phyloP scores from a whole-genome alignment of 805 yeast species.

The Yamadazyma laniorum region DNA sequence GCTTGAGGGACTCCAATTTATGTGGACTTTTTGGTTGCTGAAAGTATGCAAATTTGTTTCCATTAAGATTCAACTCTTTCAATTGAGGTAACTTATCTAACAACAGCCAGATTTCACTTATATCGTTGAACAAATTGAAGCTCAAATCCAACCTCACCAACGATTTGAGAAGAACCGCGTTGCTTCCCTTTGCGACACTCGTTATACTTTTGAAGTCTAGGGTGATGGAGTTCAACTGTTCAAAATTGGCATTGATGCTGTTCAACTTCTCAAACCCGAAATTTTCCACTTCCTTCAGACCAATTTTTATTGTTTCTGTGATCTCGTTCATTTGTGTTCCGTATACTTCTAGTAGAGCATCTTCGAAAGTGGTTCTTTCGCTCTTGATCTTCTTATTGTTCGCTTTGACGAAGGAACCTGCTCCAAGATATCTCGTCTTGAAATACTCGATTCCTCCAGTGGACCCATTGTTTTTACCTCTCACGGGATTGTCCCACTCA shows the following conservation, averaged over 20 bases:
- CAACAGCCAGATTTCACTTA: conserved; percentile 39
- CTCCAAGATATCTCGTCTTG: conserved; percentile 25
- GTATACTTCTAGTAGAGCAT: conserved; percentile 42
- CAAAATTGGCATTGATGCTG: conserved; percentile 46
- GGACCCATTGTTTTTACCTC: conserved; percentile 76
- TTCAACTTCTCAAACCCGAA: conserved; percentile 64
- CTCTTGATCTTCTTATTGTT: conserved; percentile 31
- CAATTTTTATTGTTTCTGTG: conserved; percentile 41
- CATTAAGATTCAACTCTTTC: conserved; percentile 48
- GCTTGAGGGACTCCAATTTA: conserved; percentile 19
- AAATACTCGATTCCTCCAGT: conserved; percentile 59
- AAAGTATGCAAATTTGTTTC: conserved; percentile 41
- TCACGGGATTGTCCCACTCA: conserved; percentile 74
- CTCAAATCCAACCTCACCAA: conserved; percentile 54
- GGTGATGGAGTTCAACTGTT: conserved; percentile 46
- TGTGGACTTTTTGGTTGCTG: neutral
- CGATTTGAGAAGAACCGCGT: conserved; percentile 14
- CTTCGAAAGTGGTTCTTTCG: conserved; percentile 31
- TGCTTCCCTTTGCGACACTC: conserved; percentile 10
- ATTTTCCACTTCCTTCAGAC: conserved; percentile 57
- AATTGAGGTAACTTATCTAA: conserved; percentile 37
- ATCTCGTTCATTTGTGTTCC: conserved; percentile 25
- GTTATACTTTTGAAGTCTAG: conserved; percentile 44
- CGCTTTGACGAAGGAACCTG: conserved; percentile 66
- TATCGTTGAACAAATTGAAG: conserved; percentile 50